Conservation (phyloP, 2,329 filamentous ascomycete genomes). For the Aspergillus pseudoterreus region DNA sequence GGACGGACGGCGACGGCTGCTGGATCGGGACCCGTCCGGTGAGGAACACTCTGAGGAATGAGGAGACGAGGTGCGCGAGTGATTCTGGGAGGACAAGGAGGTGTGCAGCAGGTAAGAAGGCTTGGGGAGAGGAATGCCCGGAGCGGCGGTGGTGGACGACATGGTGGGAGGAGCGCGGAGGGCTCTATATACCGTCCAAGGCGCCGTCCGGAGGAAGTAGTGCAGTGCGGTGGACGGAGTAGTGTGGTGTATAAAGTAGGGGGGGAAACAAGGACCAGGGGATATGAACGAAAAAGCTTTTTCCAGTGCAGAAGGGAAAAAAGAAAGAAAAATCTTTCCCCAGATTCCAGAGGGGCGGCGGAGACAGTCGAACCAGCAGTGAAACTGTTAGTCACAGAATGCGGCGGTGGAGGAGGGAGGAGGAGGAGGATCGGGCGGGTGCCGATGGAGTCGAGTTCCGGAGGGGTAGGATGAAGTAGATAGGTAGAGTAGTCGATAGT, state of each 20-base stretch:
- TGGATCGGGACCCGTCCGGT: constrained; percentile 35
- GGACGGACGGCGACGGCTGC: constrained; percentile 37
- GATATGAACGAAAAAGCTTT: too few relatives aligned
- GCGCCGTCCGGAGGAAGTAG: not conserved
- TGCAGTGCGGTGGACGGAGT: too few relatives aligned
- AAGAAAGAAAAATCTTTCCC: constrained; percentile 18
- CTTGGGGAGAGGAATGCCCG: constrained; percentile 21
- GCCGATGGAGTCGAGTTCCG: not conserved
- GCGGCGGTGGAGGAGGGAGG: not conserved
- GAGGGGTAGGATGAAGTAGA: too few relatives aligned
- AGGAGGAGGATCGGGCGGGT: not conserved
- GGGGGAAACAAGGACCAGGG: constrained; percentile 2
- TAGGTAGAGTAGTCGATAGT: too few relatives aligned
- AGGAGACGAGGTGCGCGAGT: constrained; percentile 32
- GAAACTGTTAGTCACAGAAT: constrained; percentile 37
- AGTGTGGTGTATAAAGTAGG: too few relatives aligned
- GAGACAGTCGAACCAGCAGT: constrained; percentile 13
- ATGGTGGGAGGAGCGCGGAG: constrained; percentile 22
- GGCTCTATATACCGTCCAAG: constrained; percentile 17
- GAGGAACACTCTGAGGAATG: constrained; percentile 30
- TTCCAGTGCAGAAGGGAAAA: constrained; percentile 7
- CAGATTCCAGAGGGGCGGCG: constrained; percentile 29
- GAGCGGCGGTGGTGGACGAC: constrained; percentile 24
- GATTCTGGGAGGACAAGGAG: constrained; percentile 11
- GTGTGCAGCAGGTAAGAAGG: constrained; percentile 19